A percentile compares a stretch with the other conserved stretches of the same genome.
phyloP scores from a whole-genome alignment of 306 rosid genomes.

The Ochetophila trinervis region DNA sequence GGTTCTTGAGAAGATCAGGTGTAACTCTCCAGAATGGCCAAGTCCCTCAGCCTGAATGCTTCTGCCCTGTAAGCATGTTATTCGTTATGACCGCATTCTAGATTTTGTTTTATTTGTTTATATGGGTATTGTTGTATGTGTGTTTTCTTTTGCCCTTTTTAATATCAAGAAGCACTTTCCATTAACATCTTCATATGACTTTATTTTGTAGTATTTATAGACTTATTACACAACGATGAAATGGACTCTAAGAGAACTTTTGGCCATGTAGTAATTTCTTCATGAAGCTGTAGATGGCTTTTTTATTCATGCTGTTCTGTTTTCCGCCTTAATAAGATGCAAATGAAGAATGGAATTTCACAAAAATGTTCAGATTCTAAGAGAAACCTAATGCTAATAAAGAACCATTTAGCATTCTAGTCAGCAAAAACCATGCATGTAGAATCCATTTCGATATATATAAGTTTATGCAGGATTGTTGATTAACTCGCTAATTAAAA shows the following conservation, averaged over 20 bases:
- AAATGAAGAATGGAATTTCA: background rate
- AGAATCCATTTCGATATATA: background rate
- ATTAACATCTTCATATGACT: constrained; percentile 45
- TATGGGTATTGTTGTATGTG: constrained; percentile 66
- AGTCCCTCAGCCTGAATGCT: constrained; percentile 62
- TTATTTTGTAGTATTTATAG: constrained; percentile 42
- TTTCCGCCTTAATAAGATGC: constrained; percentile 10
- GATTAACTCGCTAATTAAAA: background rate
- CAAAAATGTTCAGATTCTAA: background rate
- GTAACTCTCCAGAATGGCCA: constrained; percentile 31
- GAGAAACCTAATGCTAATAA: background rate
- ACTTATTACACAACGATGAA: constrained; percentile 34
- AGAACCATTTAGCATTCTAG: background rate
- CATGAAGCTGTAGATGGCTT: constrained; percentile 1
- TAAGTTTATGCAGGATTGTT: background rate
- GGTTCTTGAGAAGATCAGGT: constrained; percentile 41
- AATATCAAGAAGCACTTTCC: constrained; percentile 41
- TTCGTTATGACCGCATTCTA: constrained; percentile 59
- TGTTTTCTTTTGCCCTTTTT: constrained; percentile 32
- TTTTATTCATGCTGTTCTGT: background rate
- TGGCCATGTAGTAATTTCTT: constrained; percentile 11
- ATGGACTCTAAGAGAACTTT: constrained; percentile 26
- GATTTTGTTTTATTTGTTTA: constrained; percentile 68
- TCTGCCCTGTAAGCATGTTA: constrained; percentile 86
- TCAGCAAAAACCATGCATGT: background rate